These are phyloP conservation scores for Aspergillus pseudotamarii DNA, from an alignment of 2,329 filamentous ascomycete genomes.

Conservation along the genomic window DNA sequence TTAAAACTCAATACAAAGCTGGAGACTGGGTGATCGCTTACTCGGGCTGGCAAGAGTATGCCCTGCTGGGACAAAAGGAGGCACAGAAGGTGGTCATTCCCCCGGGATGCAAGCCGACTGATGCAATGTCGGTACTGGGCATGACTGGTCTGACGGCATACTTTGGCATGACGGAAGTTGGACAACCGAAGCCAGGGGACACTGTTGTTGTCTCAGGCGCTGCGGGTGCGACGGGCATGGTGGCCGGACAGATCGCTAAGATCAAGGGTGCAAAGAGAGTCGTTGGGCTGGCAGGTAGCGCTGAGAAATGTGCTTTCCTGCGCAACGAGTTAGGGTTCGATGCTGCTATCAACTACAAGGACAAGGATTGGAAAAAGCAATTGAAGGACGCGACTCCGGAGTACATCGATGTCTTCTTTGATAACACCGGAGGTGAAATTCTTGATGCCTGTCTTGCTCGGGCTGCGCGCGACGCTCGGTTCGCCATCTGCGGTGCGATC, in stretches of 20 bases:
- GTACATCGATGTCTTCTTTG: slow-evolving; percentile 71
- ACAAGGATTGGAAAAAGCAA: slow-evolving; percentile 60
- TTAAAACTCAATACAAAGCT: slow-evolving; percentile 29
- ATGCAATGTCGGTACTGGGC: slow-evolving; percentile 65
- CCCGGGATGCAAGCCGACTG: slow-evolving; percentile 54
- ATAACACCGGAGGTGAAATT: slow-evolving; percentile 74
- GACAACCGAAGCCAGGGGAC: slow-evolving; percentile 68
- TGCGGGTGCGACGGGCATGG: slow-evolving; percentile 75
- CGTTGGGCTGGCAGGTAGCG: slow-evolving; percentile 66
- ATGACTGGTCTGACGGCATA: slow-evolving; percentile 75
- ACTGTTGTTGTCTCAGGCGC: slow-evolving; percentile 78
- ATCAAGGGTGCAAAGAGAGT: slow-evolving; percentile 65
- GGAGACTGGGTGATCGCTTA: slow-evolving; percentile 55
- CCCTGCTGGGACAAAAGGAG: slow-evolving; percentile 58
- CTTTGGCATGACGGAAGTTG: slow-evolving; percentile 72
- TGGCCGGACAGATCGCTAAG: slow-evolving; percentile 78
- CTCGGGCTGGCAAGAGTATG: slow-evolving; percentile 69
- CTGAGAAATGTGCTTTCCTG: slow-evolving; percentile 70
- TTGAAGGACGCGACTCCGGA: slow-evolving; percentile 62
- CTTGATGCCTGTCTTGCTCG: slow-evolving; percentile 66
- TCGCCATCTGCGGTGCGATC: slow-evolving; percentile 73
- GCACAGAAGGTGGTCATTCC: slow-evolving; percentile 50
- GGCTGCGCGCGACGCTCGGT: slow-evolving; percentile 65
- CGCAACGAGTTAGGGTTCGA: slow-evolving; percentile 68
- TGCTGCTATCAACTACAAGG: slow-evolving; percentile 70